A percentile compares a stretch with the other conserved stretches of the same genome.
Evolutionary conservation across 2,329 filamentous ascomycete species (phyloP).

Genomic region (Alternaria ethzedia): DNA sequence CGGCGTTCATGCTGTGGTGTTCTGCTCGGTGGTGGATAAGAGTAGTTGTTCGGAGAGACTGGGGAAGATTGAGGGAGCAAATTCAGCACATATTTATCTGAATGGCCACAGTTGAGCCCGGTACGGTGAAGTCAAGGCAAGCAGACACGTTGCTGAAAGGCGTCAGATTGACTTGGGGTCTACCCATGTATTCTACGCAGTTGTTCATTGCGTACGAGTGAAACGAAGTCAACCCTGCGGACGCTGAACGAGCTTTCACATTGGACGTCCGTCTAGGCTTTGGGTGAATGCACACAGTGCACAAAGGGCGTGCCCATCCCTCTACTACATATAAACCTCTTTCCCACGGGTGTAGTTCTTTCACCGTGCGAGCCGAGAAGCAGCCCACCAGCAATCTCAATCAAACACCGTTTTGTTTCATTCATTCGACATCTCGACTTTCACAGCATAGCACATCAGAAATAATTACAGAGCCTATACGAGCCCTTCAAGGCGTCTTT

Average conservation of each 20-base stretch:
- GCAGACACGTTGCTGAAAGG: not conserved
- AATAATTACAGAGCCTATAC: too few relatives aligned
- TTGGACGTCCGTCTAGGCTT: not conserved
- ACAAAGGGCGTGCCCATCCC: not conserved
- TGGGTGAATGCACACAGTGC: not conserved
- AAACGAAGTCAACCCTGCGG: not conserved
- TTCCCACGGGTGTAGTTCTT: not conserved
- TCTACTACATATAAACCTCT: not conserved
- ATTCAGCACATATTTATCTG: not conserved
- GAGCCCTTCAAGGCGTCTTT: too few relatives aligned
- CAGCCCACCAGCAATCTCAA: not conserved
- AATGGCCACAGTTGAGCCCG: not conserved
- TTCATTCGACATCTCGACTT: too few relatives aligned
- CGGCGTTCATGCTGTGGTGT: not conserved
- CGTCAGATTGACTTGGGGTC: not conserved
- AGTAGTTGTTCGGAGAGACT: not conserved
- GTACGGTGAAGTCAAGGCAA: not conserved
- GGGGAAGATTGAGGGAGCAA: not conserved
- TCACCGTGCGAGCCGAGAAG: not conserved
- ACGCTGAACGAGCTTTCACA: not conserved
- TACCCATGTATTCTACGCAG: not conserved
- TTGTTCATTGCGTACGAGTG: not conserved
- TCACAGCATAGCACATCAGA: too few relatives aligned
- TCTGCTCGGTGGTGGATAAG: not conserved
- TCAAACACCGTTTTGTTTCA: too few relatives aligned